Percentiles rank a stretch among this genome's conserved stretches.
phyloP scores from a whole-genome alignment of 148 eudicot genomes.

The Rheum nobile region DNA sequence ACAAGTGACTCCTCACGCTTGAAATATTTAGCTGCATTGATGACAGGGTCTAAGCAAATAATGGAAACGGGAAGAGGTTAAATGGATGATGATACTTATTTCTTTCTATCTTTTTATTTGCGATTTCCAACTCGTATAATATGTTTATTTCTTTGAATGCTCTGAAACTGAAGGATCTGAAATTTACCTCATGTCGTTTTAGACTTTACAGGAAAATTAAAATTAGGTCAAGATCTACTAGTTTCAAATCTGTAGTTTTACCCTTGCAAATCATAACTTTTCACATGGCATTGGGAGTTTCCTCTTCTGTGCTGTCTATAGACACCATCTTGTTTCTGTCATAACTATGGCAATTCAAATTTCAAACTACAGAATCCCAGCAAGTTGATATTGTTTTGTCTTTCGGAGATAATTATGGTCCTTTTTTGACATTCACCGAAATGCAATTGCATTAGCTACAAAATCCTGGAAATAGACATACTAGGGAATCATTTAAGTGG shows the following conservation, averaged over 20 bases:
- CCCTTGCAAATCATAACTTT: background rate
- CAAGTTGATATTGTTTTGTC: background rate
- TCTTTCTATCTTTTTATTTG: background rate
- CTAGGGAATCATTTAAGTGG: background rate
- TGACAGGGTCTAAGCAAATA: conserved; percentile 77
- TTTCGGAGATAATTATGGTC: background rate
- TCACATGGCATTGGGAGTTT: background rate
- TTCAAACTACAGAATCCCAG: background rate
- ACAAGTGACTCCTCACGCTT: conserved; percentile 50
- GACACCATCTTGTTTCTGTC: background rate
- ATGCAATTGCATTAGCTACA: background rate
- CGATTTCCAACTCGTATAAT: background rate
- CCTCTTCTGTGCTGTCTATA: background rate
- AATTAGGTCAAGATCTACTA: background rate
- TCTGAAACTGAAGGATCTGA: background rate
- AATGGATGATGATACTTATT: conserved; percentile 12
- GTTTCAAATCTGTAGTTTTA: background rate
- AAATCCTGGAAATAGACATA: background rate
- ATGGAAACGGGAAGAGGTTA: conserved; percentile 81
- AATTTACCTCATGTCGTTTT: background rate
- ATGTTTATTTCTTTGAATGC: background rate
- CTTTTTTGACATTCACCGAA: background rate
- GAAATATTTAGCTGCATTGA: conserved; percentile 53
- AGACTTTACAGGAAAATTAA: background rate
- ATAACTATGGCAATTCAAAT: background rate